phyloP scores from a whole-genome alignment of 1,139 yeast species.

The Yamadazyma songkhlaensis region DNA sequence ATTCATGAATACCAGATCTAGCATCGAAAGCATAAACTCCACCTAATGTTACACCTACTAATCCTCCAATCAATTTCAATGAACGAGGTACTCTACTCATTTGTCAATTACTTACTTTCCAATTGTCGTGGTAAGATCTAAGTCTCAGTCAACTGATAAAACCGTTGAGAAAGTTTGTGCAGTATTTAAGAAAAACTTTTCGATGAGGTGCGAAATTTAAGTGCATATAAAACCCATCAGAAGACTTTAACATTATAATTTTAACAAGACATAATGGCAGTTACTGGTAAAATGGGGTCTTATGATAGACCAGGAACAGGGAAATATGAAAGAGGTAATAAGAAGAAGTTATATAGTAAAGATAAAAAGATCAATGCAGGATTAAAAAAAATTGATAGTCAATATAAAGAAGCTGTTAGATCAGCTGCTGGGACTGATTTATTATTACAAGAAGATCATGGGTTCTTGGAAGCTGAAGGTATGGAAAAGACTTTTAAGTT shows the following conservation, averaged over 20 bases:
- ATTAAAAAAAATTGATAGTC: constrained; percentile 64
- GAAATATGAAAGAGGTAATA: constrained; percentile 18
- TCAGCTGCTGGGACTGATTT: constrained; percentile 87
- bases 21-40: constrained; percentile 61
- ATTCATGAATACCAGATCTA: constrained; percentile 80
- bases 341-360: constrained; percentile 32
- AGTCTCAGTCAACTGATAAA: background rate
- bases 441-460: constrained; percentile 78
- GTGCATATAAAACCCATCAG: constrained; percentile 1
- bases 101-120: background rate
- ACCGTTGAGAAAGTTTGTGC: too few species aligned
- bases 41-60: constrained; percentile 25
- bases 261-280: constrained; percentile 5
- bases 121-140: background rate
- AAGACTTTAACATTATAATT: background rate
- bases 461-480: constrained; percentile 80
- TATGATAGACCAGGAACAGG: constrained; percentile 19
- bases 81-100: constrained; percentile 22
- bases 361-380: constrained; percentile 66
- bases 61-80: constrained; percentile 21
- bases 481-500: constrained; percentile 91
- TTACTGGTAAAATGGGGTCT: constrained; percentile 19
- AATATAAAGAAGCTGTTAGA: constrained; percentile 72
- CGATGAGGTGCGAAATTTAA: constrained; percentile 7
- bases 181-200: constrained; percentile 5